phyloP scores from a whole-genome alignment of 345 rosid species.

The Pseudoturritis turrita region DNA sequence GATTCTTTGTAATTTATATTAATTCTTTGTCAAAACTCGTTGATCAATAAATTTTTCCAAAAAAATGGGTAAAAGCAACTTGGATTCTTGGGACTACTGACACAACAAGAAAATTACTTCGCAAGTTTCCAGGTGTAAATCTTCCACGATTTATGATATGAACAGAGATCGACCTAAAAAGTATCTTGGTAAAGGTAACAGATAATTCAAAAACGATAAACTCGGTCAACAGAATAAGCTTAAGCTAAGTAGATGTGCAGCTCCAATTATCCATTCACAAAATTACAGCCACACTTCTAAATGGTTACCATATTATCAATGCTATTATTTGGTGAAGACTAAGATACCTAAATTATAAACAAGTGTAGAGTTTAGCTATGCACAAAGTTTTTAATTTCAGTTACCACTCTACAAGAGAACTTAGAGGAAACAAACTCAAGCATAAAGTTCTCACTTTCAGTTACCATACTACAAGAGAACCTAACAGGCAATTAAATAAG shows the following conservation, averaged over 20 bases:
- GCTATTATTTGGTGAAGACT: not conserved
- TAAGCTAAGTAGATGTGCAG: not conserved
- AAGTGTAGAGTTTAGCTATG: not conserved
- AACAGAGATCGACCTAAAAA: no score
- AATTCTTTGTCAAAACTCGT: no score
- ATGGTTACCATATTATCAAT: not conserved
- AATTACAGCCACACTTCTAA: not conserved
- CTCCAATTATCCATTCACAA: not conserved
- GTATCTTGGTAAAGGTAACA: no score
- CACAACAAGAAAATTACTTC: slow-evolving; percentile 2
- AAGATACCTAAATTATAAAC: not conserved
- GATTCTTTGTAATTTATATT: no score
- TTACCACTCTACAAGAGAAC: not conserved
- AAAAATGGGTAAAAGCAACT: slow-evolving; percentile 96
- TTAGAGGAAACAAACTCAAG: not conserved
- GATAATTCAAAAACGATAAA: not conserved
- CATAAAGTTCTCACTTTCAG: not conserved
- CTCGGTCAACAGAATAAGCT: not conserved
- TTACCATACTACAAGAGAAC: not conserved
- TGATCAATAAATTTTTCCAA: no score
- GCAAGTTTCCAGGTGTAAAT: not conserved
- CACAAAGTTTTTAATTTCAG: no score
- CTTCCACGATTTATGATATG: not conserved
- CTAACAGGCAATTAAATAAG: not conserved
- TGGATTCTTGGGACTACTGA: slow-evolving; percentile 82